Evolutionary conservation across 805 yeast genomes (phyloP), one percentile per base, ranked within the genome.

Genomic region (Nakazawaea ernobii): DNA sequence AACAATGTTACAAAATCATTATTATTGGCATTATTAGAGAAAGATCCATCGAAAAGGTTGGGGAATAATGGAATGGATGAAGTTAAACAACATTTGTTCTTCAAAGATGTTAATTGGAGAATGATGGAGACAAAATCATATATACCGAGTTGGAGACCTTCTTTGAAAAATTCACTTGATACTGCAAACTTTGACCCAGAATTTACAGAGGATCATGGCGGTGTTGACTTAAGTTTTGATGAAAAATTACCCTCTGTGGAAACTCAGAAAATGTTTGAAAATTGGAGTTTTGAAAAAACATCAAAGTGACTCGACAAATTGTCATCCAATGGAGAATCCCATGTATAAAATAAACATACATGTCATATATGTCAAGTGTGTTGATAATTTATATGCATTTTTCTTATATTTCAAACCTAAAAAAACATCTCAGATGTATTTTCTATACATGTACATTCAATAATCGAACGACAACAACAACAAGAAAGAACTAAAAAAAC

Each of bases 101-200:
- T 91, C 69, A 80, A 80, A 53, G 90, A 87, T 62, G 82, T 91
- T 52, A 96, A 90, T 63, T 91, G 97, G 97, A 71, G 73, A 54
- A 84, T 89, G 62, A 70, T 91, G 50, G 71, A 82, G 59, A 79
- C 77, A 68, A 91, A 92, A 67, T 89, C 88, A 43, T 94, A 94
- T 64, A 84, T 88, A 40, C 97, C 99, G 33, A 97, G 97, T 7
- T 94, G 83, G 69, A 88, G 88, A 62, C 99, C 99, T 6, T 81
- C 85, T 30, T 98, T 94, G 17, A 81, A 77, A 43, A 84, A 84
- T 53, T 83, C 88, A 28, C 71, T 83, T 41, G 99, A 92, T 61
- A 92, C 97, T 1, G 84, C 95, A 17, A 92, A 92, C 63, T 92
- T 94, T 59, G 96, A 91, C 61, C 78, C 81, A 4, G 11, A 11